phyloP scores from a whole-genome alignment of 305 asterid genomes.

The Ajuga reptans region DNA sequence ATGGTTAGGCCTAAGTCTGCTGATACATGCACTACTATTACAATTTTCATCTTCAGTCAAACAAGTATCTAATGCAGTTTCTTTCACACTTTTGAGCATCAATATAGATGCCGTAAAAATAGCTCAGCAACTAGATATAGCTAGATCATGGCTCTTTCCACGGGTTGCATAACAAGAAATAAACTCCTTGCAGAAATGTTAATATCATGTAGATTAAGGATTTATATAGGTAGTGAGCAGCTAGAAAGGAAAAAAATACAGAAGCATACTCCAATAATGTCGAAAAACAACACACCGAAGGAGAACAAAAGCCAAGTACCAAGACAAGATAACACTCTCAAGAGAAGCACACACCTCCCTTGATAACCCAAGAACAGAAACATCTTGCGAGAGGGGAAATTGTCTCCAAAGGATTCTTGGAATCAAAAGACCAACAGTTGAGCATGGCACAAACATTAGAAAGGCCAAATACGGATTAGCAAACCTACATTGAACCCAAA shows the following conservation, averaged over 20 bases:
- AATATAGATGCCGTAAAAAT: slow-evolving; percentile 1
- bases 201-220: background rate
- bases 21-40: background rate
- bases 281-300: slow-evolving; percentile 9
- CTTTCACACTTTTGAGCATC: background rate
- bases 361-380: slow-evolving; percentile 37
- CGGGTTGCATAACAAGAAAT: slow-evolving; percentile 17
- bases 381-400: slow-evolving; percentile 66
- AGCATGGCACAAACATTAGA: slow-evolving; percentile 84
- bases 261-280: slow-evolving; percentile 17
- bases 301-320: background rate
- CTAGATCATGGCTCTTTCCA: slow-evolving; percentile 17
- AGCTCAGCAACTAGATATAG: slow-evolving; percentile 17
- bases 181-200: background rate
- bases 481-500: slow-evolving; percentile 51
- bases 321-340: slow-evolving; percentile 14
- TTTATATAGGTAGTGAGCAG: background rate
- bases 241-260: background rate
- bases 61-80: background rate
- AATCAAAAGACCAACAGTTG: slow-evolving; percentile 70
- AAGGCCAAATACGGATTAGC: slow-evolving; percentile 75
- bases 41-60: slow-evolving; percentile 1
- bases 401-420: slow-evolving; percentile 62
- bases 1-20: slow-evolving; percentile 7
- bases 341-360: slow-evolving; percentile 45